Evolutionary conservation across 306 rosid genomes (phyloP).

Genomic region (Medicago arabica): DNA sequence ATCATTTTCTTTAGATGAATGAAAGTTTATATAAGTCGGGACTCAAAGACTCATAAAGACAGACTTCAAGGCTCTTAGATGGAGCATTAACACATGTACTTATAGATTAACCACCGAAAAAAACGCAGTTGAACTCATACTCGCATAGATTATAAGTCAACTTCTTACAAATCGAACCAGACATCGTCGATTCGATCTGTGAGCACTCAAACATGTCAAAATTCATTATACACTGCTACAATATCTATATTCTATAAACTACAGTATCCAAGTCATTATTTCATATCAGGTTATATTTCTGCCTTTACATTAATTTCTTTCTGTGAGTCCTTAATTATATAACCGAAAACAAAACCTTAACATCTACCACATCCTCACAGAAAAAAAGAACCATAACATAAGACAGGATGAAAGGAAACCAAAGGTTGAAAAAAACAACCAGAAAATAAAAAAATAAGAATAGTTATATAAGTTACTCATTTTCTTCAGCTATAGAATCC

Average conservation of each 20-base stretch:
- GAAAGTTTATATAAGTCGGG: no score
- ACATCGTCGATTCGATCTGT: no score
- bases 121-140: no score
- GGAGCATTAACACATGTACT: no score
- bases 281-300: slow-evolving; percentile 13
- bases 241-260: background rate
- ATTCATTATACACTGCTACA: no score
- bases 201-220: no score
- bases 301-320: slow-evolving; percentile 27
- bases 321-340: slow-evolving; percentile 1
- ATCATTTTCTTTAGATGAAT: no score
- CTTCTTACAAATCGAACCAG: no score
- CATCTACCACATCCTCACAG: background rate
- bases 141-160: no score
- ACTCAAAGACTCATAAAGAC: no score
- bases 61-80: no score
- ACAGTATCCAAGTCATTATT: background rate
- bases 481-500: slow-evolving; percentile 69
- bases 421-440: slow-evolving; percentile 23
- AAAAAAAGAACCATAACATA: slow-evolving; percentile 20
- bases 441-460: background rate
- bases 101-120: no score
- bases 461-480: slow-evolving; percentile 31
- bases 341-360: background rate
- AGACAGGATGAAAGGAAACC: slow-evolving; percentile 38